These are phyloP conservation scores for Knoxdaviesia capensis DNA, from an alignment of 2,329 filamentous ascomycete genomes.

Conservation along the genomic window DNA sequence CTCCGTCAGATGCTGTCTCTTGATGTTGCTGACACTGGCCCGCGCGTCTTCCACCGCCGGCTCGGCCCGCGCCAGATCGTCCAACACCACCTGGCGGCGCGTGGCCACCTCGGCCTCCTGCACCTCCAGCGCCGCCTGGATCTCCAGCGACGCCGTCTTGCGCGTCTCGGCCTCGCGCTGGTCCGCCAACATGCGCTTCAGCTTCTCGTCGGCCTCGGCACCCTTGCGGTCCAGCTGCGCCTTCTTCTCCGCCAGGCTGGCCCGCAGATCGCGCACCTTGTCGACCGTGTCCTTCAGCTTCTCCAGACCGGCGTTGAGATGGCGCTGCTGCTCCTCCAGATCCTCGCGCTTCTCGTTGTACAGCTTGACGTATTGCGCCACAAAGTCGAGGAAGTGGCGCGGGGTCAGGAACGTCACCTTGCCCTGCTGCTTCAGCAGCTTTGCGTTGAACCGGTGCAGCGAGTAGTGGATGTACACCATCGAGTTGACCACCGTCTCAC, in stretches of 20 bases:
- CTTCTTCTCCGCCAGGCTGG: constrained; percentile 87
- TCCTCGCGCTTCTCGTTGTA: constrained; percentile 98
- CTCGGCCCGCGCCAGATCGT: constrained; percentile 77
- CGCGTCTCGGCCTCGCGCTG: constrained; percentile 86
- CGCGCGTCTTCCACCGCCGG: constrained; percentile 85
- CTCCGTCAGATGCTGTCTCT: constrained; percentile 90
- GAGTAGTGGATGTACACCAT: constrained; percentile 99
- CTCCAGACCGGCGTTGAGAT: constrained; percentile 94
- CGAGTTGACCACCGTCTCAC: constrained; percentile 83
- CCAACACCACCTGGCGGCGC: constrained; percentile 65
- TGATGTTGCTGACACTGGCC: constrained; percentile 96
- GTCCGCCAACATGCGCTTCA: constrained; percentile 92
- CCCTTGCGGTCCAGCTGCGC: constrained; percentile 84
- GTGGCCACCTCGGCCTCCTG: constrained; percentile 76
- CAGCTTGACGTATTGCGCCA: constrained; percentile 89
- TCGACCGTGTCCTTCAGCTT: constrained; percentile 93
- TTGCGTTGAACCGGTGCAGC: constrained; percentile 71
- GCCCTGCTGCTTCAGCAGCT: constrained; percentile 78
- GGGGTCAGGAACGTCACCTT: constrained; percentile 86
- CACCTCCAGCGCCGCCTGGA: constrained; percentile 69
- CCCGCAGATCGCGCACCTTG: constrained; percentile 83
- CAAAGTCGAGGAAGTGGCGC: constrained; percentile 93
- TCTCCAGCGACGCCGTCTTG: constrained; percentile 71
- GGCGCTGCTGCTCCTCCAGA: constrained; percentile 92
- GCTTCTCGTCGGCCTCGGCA: constrained; percentile 86